A percentile compares a stretch with the other conserved stretches of the same genome.
These are phyloP conservation scores for Porphyrellus cyaneotinctus DNA, from an alignment of 768 basidiomycete genomes.

Conservation along the genomic window DNA sequence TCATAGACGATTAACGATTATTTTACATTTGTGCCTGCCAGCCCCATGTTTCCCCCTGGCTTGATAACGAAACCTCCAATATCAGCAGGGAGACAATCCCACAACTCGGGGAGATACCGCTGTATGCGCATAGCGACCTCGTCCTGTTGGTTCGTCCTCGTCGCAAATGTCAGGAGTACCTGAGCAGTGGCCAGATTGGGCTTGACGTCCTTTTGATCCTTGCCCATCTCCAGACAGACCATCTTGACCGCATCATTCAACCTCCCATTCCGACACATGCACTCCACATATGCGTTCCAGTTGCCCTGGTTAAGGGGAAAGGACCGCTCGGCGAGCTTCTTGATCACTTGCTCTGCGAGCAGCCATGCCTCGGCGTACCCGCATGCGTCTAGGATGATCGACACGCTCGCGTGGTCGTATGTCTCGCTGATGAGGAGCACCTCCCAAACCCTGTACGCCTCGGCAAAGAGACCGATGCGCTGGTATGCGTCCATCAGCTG, in stretches of 20 bases:
- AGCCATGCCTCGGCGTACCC: conserved; percentile 52
- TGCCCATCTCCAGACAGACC: conserved; percentile 63
- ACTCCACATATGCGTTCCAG: conserved; percentile 84
- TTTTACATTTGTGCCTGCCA: conserved; percentile 3
- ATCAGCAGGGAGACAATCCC: conserved; percentile 25
- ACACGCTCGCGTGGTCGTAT: conserved; percentile 63
- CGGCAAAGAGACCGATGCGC: conserved; percentile 64
- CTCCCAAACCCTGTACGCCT: conserved; percentile 80
- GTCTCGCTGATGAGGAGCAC: conserved; percentile 55
- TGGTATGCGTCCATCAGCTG: conserved; percentile 88
- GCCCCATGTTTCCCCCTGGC: conserved; percentile 6
- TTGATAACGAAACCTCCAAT: conserved; percentile 21
- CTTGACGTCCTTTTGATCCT: conserved; percentile 36
- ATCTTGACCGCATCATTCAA: conserved; percentile 64
- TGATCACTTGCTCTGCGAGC: conserved; percentile 53
- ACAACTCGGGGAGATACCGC: conserved; percentile 37
- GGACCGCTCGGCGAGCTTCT: conserved; percentile 44
- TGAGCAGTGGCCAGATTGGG: conserved; percentile 49
- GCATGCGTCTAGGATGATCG: conserved; percentile 84
- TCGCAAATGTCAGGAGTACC: conserved; percentile 55
- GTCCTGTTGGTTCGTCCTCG: conserved; percentile 37
- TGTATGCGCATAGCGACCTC: conserved; percentile 46
- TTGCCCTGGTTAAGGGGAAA: conserved; percentile 60
- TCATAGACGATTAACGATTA: conserved; percentile 12
- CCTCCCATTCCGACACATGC: conserved; percentile 67